Evolutionary conservation across 768 basidiomycete species (phyloP).

Genomic region (Mrakia gelida): DNA sequence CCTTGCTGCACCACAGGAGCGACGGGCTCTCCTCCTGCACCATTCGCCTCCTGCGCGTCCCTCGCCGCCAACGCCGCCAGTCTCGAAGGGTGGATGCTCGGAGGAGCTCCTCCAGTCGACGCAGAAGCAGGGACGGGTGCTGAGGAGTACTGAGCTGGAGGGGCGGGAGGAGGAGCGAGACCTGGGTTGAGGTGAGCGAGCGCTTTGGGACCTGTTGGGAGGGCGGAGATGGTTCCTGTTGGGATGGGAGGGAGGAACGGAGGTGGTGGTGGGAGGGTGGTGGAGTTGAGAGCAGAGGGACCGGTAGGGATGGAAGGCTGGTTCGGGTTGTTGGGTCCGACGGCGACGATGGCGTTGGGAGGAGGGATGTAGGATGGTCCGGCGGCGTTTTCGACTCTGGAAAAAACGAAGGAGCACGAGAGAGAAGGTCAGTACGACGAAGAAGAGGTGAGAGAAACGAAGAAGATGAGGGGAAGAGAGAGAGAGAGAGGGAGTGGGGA

Average conservation of each 20-base stretch:
- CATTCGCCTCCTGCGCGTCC: conserved; percentile 44
- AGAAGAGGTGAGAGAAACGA: too few species aligned
- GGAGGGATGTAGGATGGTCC: conserved; percentile 20
- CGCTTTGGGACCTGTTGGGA: conserved; percentile 35
- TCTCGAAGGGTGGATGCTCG: conserved; percentile 66
- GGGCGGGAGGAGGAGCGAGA: background rate
- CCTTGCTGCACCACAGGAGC: conserved; percentile 49
- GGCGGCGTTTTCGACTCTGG: conserved; percentile 30
- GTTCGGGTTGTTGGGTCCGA: background rate
- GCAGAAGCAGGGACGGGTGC: conserved; percentile 69
- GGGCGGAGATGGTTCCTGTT: conserved; percentile 29
- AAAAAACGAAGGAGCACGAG: background rate
- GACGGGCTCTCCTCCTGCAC: conserved; percentile 6
- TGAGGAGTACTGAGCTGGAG: conserved; percentile 56
- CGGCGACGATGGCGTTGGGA: background rate
- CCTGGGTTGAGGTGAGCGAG: conserved; percentile 23
- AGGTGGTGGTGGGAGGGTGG: conserved; percentile 15
- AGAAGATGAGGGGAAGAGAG: background rate
- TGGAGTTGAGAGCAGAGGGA: background rate
- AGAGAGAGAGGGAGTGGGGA: too few species aligned
- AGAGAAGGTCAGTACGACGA: background rate
- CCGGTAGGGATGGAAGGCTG: background rate
- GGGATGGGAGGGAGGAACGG: conserved; percentile 9
- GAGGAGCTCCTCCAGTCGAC: conserved; percentile 37
- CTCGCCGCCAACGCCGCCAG: conserved; percentile 58